Percentiles rank a stretch among this genome's conserved stretches.
Conservation (phyloP, 805 yeast genomes). For the Hanseniaspora mollemarum region DNA sequence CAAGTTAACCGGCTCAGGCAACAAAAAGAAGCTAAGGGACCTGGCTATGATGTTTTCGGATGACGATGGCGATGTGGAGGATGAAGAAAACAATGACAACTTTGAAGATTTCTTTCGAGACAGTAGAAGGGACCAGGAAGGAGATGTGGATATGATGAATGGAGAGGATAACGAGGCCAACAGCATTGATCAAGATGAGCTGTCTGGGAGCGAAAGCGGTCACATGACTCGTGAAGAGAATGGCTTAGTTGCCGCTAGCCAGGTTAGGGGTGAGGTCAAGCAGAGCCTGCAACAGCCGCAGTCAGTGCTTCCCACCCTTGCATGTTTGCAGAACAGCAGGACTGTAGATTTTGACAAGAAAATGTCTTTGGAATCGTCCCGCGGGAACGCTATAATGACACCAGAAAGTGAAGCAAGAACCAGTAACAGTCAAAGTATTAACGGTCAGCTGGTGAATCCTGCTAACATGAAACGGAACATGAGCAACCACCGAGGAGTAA, state of each 20-base stretch:
- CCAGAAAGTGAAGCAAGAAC: slow-evolving; percentile 1
- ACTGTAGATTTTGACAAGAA: not conserved
- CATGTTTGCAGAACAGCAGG: not conserved
- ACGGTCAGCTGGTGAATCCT: slow-evolving; percentile 19
- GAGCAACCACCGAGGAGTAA: not conserved
- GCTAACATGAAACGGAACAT: not conserved
- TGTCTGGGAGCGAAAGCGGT: not conserved
- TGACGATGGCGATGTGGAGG: slow-evolving; percentile 15
- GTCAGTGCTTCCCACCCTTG: not conserved
- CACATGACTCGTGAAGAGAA: not conserved
- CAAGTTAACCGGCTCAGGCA: not conserved
- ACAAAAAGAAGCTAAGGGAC: slow-evolving; percentile 12
- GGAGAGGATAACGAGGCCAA: not conserved
- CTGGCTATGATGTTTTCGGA: slow-evolving; percentile 12
- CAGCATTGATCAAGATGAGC: not conserved
- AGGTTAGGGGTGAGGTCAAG: not conserved
- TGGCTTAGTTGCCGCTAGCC: not conserved
- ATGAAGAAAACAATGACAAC: slow-evolving; percentile 10
- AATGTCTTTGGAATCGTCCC: slow-evolving; percentile 15
- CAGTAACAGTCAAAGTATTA: slow-evolving; percentile 19
- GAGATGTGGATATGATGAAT: slow-evolving; percentile 7
- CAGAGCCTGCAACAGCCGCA: not conserved
- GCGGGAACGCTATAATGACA: not conserved
- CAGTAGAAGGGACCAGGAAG: not conserved
- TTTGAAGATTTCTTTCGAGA: slow-evolving; percentile 8